These are phyloP conservation scores for Trichosporon asahii DNA, from an alignment of 1,284 basidiomycete genomes.

Conservation along the genomic window DNA sequence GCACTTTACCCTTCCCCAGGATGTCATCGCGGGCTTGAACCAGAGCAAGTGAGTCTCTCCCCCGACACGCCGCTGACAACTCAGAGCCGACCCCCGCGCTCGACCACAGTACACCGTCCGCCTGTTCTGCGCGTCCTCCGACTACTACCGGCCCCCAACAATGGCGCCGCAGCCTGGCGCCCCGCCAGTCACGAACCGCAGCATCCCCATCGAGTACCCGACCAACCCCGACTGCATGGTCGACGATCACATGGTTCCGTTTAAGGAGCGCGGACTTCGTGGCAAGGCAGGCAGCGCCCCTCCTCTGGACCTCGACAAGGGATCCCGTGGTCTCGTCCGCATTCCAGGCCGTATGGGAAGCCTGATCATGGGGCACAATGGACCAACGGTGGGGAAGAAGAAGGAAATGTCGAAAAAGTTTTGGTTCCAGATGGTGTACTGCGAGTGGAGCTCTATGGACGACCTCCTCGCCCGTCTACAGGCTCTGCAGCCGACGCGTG, in stretches of 20 bases:
- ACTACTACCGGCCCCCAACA: constrained; percentile 62
- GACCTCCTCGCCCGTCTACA: constrained; percentile 58
- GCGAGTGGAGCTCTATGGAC: constrained; percentile 67
- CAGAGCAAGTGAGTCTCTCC: constrained; percentile 30
- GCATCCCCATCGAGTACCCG: constrained; percentile 78
- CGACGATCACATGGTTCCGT: constrained; percentile 66
- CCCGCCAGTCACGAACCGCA: constrained; percentile 29
- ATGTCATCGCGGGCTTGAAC: constrained; percentile 42
- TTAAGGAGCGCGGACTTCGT: constrained; percentile 85
- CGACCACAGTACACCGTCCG: constrained; percentile 57
- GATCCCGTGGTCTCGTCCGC: constrained; percentile 54
- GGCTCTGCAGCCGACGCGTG: constrained; percentile 27
- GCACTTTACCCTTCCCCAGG: constrained; percentile 34
- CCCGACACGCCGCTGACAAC: background rate
- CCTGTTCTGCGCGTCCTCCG: constrained; percentile 85
- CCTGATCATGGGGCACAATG: constrained; percentile 84
- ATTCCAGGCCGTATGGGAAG: constrained; percentile 59
- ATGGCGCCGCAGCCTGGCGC: constrained; percentile 45
- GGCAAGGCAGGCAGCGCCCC: constrained; percentile 96
- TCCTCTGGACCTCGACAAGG: constrained; percentile 73
- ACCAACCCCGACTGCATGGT: constrained; percentile 85
- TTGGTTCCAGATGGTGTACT: constrained; percentile 76
- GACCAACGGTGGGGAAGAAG: constrained; percentile 53
- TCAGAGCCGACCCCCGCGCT: constrained; percentile 30
- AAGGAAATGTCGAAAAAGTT: constrained; percentile 62